A percentile compares a stretch with the other conserved stretches of the same genome.
phyloP scores from a whole-genome alignment of 176 grass and related monocot genomes.

The Zizania latifolia region DNA sequence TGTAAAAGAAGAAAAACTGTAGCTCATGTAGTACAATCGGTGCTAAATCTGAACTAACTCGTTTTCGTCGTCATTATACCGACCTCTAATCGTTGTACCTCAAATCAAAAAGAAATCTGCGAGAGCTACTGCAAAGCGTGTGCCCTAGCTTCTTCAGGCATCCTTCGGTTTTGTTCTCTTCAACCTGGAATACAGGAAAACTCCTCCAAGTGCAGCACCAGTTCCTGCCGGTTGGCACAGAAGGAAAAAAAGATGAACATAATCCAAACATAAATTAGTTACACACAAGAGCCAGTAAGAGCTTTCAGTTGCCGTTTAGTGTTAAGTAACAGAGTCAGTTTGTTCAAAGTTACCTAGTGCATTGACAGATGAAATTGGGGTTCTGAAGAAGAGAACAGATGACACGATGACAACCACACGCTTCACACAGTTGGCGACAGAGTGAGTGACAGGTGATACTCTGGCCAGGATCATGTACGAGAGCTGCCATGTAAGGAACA shows the following conservation, averaged over 20 bases:
- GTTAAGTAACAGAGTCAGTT: not conserved
- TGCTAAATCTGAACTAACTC: not conserved
- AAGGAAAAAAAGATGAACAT: not conserved
- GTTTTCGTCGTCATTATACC: not conserved
- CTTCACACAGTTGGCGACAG: constrained; percentile 68
- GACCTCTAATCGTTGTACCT: not conserved
- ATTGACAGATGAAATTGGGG: constrained; percentile 56
- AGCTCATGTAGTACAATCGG: constrained; percentile 21
- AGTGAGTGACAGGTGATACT: constrained; percentile 63
- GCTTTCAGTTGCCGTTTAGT: not conserved
- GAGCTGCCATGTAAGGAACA: constrained; percentile 25
- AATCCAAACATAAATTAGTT: not conserved
- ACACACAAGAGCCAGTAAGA: not conserved
- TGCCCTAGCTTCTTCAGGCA: not conserved
- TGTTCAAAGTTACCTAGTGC: constrained; percentile 45
- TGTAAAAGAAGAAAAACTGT: not conserved
- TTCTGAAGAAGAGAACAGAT: constrained; percentile 67
- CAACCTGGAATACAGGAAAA: constrained; percentile 58
- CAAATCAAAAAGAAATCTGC: not conserved
- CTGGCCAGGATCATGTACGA: constrained; percentile 54
- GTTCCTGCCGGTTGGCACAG: constrained; percentile 34
- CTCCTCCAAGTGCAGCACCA: constrained; percentile 50
- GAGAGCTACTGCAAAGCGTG: not conserved
- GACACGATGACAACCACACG: constrained; percentile 61
- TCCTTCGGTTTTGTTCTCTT: constrained; percentile 43